phyloP scores from a whole-genome alignment of 2,329 filamentous ascomycete species.

The Diaporthe sp. region DNA sequence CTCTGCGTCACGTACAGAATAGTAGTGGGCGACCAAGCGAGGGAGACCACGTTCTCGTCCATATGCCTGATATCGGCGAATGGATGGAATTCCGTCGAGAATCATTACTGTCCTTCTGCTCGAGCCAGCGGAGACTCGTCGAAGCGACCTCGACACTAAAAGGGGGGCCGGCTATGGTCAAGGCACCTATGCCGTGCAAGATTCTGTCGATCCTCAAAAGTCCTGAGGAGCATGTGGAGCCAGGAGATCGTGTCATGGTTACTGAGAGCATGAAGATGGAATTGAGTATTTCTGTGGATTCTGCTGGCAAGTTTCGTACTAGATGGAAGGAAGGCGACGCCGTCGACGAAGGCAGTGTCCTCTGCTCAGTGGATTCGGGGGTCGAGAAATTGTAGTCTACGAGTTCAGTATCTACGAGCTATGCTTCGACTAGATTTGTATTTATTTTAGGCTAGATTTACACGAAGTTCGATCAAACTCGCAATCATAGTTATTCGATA shows the following conservation, averaged over 20 bases:
- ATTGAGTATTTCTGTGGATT: background rate
- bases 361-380: background rate
- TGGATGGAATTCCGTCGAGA: background rate
- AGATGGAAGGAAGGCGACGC: constrained; percentile 1
- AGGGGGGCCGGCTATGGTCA: background rate
- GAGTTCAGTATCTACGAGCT: background rate
- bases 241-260: background rate
- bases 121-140: background rate
- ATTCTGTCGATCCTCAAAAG: background rate
- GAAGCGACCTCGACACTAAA: background rate
- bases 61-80: background rate
- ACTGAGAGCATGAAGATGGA: constrained; percentile 17
- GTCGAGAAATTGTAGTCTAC: background rate
- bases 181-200: constrained; percentile 7
- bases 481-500: too few species aligned
- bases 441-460: too few species aligned
- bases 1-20: background rate
- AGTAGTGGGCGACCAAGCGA: background rate
- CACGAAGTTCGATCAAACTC: too few species aligned
- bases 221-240: background rate
- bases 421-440: too few species aligned
- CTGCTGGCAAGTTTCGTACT: background rate
- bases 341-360: background rate
- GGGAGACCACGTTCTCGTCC: background rate
- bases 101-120: background rate